Conservation (phyloP, 2,329 filamentous ascomycete species). For the Akanthomyces dipterigenus region DNA sequence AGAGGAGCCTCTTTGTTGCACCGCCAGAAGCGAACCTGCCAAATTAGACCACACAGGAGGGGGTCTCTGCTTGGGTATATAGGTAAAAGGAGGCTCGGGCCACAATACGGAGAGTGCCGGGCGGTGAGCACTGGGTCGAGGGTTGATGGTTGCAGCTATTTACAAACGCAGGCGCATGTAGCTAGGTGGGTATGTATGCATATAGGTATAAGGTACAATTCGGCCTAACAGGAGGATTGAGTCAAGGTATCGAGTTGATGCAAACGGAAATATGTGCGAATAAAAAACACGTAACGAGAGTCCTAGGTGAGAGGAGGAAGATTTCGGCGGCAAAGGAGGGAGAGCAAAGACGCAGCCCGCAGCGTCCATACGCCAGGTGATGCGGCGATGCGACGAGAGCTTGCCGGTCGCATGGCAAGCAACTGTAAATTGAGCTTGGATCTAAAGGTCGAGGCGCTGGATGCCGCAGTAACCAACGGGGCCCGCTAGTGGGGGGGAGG, state of each 20-base stretch:
- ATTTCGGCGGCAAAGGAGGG: background rate
- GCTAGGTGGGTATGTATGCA: slow-evolving; percentile 1
- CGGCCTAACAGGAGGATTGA: background rate
- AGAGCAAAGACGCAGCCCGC: background rate
- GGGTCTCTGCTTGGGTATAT: background rate
- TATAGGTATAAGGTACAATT: slow-evolving; percentile 2
- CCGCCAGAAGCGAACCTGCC: background rate
- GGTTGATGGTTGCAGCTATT: slow-evolving; percentile 1
- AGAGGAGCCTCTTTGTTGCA: background rate
- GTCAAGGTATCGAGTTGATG: background rate
- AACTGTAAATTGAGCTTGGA: background rate
- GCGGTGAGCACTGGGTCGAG: background rate
- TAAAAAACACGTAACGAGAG: background rate
- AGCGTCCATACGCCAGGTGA: background rate
- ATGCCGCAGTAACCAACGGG: slow-evolving; percentile 14
- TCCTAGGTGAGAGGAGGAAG: background rate
- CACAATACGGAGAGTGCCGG: slow-evolving; percentile 1
- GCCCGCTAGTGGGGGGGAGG: background rate
- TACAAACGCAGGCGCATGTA: slow-evolving; percentile 5
- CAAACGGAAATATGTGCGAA: background rate
- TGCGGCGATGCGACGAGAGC: slow-evolving; percentile 7
- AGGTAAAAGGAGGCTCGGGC: background rate
- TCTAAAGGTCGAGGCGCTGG: slow-evolving; percentile 9
- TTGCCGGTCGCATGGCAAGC: background rate
- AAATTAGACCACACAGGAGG: background rate